Conservation (phyloP, 1,284 basidiomycete species). For the Coriolopsis trogii region DNA sequence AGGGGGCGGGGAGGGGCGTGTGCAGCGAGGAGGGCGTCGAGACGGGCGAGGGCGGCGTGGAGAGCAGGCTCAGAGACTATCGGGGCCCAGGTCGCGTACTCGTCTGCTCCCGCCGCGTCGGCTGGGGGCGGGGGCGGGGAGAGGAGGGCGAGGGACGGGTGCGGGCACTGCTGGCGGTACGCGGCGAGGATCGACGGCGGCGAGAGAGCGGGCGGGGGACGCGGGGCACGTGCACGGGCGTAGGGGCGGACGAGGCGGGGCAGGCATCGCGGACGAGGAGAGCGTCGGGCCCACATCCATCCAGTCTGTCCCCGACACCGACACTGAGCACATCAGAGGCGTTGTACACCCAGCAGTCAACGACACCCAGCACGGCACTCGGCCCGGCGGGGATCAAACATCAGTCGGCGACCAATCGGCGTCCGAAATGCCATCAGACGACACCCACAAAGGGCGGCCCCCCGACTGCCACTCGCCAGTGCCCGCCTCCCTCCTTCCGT, state of each 20-base stretch:
- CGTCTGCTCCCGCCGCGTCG: too few species aligned
- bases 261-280: too few species aligned
- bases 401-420: too few species aligned
- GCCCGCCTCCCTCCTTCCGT: background rate
- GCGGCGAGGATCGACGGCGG: background rate
- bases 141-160: background rate
- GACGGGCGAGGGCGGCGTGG: background rate
- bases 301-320: too few species aligned
- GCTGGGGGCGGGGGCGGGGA: too few species aligned
- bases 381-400: background rate
- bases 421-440: slow-evolving; percentile 1
- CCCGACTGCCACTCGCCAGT: background rate
- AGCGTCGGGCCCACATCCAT: too few species aligned
- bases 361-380: too few species aligned
- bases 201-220: background rate
- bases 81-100: too few species aligned
- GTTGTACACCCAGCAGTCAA: too few species aligned
- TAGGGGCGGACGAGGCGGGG: background rate
- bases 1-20: background rate
- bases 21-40: background rate
- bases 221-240: background rate
- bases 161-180: background rate
- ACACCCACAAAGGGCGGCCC: slow-evolving; percentile 11
- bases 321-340: too few species aligned
- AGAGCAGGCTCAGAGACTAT: too few species aligned